Evolutionary conservation across 1,284 basidiomycete species (phyloP).

Genomic region (Psilocybe mexicana): DNA sequence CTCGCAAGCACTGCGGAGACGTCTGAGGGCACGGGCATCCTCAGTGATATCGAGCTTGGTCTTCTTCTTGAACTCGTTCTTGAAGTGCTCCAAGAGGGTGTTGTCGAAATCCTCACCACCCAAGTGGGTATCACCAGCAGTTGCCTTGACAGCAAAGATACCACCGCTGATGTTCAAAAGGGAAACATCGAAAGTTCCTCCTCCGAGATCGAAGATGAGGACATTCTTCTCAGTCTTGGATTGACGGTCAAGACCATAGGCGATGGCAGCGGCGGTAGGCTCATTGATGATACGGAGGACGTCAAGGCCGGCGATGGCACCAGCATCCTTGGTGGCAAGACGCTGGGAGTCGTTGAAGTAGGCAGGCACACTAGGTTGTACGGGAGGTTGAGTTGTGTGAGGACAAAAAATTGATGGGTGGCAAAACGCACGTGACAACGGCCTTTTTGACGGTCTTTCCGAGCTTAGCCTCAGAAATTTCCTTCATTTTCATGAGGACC

Average conservation of each 20-base stretch:
- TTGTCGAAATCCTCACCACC: slow-evolving; percentile 99
- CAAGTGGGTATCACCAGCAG: slow-evolving; percentile 97
- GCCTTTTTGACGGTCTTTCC: slow-evolving; percentile 95
- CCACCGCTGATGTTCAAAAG: slow-evolving; percentile 95
- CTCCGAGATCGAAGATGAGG: slow-evolving; percentile 99
- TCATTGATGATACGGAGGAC: slow-evolving; percentile 98
- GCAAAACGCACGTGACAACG: slow-evolving; percentile 76
- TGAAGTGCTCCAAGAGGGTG: slow-evolving; percentile 95
- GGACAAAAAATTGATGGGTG: slow-evolving; percentile 8
- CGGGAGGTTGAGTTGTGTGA: no score
- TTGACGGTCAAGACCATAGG: slow-evolving; percentile 90
- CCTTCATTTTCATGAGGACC: slow-evolving; percentile 99
- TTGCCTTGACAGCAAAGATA: slow-evolving; percentile 97
- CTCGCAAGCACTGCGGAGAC: slow-evolving; percentile 96
- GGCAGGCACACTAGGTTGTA: slow-evolving; percentile 68
- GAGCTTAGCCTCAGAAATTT: slow-evolving; percentile 98
- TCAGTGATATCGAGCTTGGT: slow-evolving; percentile 96
- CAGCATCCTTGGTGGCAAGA: slow-evolving; percentile 94
- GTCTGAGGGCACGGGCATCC: slow-evolving; percentile 93
- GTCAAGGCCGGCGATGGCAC: slow-evolving; percentile 90
- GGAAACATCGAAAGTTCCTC: slow-evolving; percentile 99
- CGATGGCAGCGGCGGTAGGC: slow-evolving; percentile 93
- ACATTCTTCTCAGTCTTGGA: slow-evolving; percentile 95
- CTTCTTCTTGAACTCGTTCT: slow-evolving; percentile 99
- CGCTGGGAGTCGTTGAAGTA: slow-evolving; percentile 99